Evolutionary conservation across 1,139 yeast genomes (phyloP).

Genomic region (Nakaseomyces sp.): DNA sequence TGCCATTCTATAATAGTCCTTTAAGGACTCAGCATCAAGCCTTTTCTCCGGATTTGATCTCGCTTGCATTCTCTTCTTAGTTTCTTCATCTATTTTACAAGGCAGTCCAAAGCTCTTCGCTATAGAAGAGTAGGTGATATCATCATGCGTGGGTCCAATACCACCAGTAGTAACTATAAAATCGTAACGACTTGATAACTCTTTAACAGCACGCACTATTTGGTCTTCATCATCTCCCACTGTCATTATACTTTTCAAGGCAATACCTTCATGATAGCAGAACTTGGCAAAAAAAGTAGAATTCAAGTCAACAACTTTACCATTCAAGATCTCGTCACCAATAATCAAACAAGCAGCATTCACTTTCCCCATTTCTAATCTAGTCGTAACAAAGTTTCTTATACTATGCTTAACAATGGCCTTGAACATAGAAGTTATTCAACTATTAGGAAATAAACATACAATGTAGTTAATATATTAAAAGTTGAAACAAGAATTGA

Average conservation of each 20-base stretch:
- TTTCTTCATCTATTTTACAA: conserved; percentile 45
- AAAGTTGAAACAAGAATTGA: too few relatives aligned
- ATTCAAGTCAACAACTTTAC: conserved; percentile 77
- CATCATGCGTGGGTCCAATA: conserved; percentile 87
- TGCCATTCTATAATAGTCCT: conserved; percentile 72
- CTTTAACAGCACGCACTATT: conserved; percentile 45
- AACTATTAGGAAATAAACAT: too few relatives aligned
- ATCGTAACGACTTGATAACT: conserved; percentile 48
- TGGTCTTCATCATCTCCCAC: conserved; percentile 70
- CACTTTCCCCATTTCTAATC: conserved; percentile 18
- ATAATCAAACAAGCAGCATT: conserved; percentile 42
- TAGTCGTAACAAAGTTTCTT: background rate
- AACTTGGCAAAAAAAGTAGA: conserved; percentile 60
- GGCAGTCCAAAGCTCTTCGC: conserved; percentile 54
- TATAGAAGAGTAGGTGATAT: conserved; percentile 66
- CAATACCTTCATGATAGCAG: conserved; percentile 59
- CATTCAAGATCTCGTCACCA: conserved; percentile 82
- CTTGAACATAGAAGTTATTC: background rate
- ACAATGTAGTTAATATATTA: too few relatives aligned
- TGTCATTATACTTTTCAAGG: conserved; percentile 56
- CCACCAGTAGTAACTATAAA: conserved; percentile 73
- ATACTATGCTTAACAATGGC: background rate
- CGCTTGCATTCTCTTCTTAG: conserved; percentile 51
- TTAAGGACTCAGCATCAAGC: conserved; percentile 39
- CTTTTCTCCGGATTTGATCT: conserved; percentile 37